Conservation (phyloP, 164 flowering plant species). For the Macadamia integrifolia region DNA sequence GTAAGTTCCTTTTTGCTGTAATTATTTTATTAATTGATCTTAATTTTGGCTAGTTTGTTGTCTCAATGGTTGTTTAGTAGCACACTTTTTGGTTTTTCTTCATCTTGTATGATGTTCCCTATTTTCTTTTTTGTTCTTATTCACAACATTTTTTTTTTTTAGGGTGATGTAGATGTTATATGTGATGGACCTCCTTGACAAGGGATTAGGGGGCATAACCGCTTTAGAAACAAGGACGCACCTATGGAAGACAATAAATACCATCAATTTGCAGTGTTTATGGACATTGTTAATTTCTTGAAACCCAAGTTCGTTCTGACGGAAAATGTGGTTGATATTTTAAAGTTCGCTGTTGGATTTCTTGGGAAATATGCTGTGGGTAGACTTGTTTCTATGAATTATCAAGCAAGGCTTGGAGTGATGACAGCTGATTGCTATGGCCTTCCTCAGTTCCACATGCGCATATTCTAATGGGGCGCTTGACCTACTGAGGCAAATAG, state of each 20-base stretch:
- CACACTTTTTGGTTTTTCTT: not conserved
- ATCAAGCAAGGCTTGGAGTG: conserved; percentile 72
- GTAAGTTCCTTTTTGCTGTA: conserved; percentile 29
- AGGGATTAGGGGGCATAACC: conserved; percentile 83
- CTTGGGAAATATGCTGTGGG: conserved; percentile 72
- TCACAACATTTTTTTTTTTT: not conserved
- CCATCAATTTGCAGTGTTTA: conserved; percentile 56
- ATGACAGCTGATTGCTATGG: conserved; percentile 91
- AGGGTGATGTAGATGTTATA: conserved; percentile 81
- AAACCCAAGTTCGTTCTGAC: conserved; percentile 66
- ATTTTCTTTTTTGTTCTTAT: not conserved
- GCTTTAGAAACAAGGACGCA: conserved; percentile 47
- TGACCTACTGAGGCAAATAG: conserved; percentile 39
- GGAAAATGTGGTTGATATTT: conserved; percentile 84
- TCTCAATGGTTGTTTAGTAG: too few relatives aligned
- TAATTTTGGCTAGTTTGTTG: not conserved
- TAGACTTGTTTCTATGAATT: conserved; percentile 55
- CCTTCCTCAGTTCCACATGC: conserved; percentile 75
- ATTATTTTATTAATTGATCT: not conserved
- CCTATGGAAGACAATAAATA: conserved; percentile 70
- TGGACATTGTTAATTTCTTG: conserved; percentile 65
- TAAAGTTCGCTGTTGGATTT: conserved; percentile 51
- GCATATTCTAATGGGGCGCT: conserved; percentile 89
- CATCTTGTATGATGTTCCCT: too few relatives aligned
- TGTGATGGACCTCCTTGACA: conserved; percentile 99